Base-by-base conservation (phyloP, 1,139 yeast species). In the Saccharomycopsis hybrid region DNA sequence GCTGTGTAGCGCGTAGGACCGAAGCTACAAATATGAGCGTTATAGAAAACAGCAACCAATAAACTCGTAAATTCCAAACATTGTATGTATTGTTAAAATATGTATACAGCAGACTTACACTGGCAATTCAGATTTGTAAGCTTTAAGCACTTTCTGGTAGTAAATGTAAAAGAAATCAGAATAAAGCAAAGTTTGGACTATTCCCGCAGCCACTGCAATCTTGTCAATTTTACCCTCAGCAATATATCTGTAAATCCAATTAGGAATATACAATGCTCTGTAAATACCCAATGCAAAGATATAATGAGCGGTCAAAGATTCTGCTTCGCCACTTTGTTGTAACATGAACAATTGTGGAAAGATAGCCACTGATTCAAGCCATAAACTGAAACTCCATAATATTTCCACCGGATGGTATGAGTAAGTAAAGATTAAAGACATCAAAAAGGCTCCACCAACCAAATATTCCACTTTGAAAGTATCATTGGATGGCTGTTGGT, bases 81-180 rank as follows among this genome's bases (percentile, higher is more conserved):
- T 18, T 18, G 18, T 18, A 18, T 18, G 18, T 18, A 18, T 18
- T 18, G 18, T 18, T 18, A 18, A 18, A 18, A 18, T 18, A 18
- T 18, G 18, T 18, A 18, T 18, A 18, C 18, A 18, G 18, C 18
- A 18, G 18, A 18, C 18, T 18, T 18, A 82, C 50, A 79, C 85
- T 7, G 96, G 96, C 60, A 92, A 75, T 59, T 83, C 85, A 60
- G 88, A 84, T 61, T 79, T 80, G 66, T 82, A 77, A 45, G 95
- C 96, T 64, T 84, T 82, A 74, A 89, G 73, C 48, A 92, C 96
- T 66, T 77, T 80, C 53, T 77, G 74, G 70, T 90, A 90, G 69
- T 92, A 92, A 57, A 92, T 76, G 69, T 88, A 92, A 71, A 92
- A 92, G 73, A 92, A 92, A 69, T 92, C 98, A 1, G 97, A 87